Percentiles rank a stretch among this genome's conserved stretches.
phyloP scores from a whole-genome alignment of 441 rosid species.

The Manihot esculenta region DNA sequence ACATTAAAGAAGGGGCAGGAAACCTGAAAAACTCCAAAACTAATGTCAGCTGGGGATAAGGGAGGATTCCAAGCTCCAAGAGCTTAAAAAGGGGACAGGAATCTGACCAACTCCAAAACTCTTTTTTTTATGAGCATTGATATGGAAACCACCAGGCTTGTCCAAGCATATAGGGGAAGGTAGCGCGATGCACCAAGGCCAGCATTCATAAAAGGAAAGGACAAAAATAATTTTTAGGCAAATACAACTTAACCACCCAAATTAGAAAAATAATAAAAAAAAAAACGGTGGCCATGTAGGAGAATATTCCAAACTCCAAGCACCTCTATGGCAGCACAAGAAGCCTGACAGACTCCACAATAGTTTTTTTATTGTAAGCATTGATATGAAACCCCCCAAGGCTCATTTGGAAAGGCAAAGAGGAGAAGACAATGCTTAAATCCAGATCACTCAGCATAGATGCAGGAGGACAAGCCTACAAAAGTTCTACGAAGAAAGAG shows the following conservation, averaged over 20 bases:
- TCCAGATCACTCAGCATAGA: background rate
- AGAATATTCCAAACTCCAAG: constrained; percentile 38
- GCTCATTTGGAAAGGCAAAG: constrained; percentile 1
- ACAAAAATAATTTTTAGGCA: background rate
- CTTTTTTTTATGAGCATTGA: too few species aligned
- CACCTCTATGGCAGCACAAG: constrained; percentile 21
- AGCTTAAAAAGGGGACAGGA: constrained; percentile 20
- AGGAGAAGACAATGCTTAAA: constrained; percentile 11
- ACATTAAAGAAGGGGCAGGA: too few species aligned
- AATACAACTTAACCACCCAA: background rate
- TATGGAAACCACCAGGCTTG: background rate
- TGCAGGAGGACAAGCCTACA: background rate
- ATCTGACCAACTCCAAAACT: constrained; percentile 36
- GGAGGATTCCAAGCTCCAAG: constrained; percentile 37
- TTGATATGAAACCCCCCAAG: constrained; percentile 3
- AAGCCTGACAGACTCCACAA: constrained; percentile 40
- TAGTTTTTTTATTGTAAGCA: constrained; percentile 22
- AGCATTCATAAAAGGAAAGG: background rate
- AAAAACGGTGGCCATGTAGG: constrained; percentile 16
- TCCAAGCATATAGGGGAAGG: too few species aligned
- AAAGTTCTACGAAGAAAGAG: background rate
- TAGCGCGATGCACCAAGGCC: too few species aligned
- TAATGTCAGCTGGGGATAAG: constrained; percentile 10
- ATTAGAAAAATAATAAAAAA: too few species aligned
- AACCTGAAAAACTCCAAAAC: too few species aligned